These are phyloP conservation scores for Cordyceps militaris DNA, from an alignment of 2,329 filamentous ascomycete genomes.

Conservation along the genomic window DNA sequence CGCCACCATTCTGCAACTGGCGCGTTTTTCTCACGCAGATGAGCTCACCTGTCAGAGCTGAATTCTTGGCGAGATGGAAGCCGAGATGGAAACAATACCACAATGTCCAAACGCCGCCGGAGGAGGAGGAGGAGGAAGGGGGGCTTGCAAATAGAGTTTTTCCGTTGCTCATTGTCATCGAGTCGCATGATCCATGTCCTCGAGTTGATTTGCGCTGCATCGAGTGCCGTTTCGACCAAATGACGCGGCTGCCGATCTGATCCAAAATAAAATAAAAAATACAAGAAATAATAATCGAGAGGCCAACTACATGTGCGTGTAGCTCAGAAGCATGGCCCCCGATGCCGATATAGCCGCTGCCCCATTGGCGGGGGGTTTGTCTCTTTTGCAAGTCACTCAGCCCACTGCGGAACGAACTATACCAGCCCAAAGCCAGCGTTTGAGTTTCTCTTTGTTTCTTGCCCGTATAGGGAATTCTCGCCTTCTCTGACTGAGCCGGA, in stretches of 20 bases:
- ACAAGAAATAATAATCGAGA: too few species aligned
- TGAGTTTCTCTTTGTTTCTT: background rate
- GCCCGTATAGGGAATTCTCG: background rate
- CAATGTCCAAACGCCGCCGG: background rate
- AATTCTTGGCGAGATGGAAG: background rate
- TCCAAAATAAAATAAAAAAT: background rate
- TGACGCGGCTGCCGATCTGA: background rate
- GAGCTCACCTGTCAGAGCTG: constrained; percentile 1
- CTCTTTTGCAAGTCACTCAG: too few species aligned
- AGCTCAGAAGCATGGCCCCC: background rate
- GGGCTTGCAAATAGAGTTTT: background rate
- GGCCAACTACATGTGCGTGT: background rate
- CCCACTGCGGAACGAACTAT: too few species aligned
- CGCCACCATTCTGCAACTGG: background rate
- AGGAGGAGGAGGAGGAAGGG: background rate
- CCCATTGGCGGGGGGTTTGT: too few species aligned
- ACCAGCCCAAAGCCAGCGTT: background rate
- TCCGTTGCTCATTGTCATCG: too few species aligned
- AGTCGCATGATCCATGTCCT: background rate
- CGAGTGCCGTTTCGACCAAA: background rate
- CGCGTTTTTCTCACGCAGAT: background rate
- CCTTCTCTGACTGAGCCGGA: background rate
- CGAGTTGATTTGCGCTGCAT: background rate
- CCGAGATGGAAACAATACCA: too few species aligned
- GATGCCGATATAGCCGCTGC: constrained; percentile 2